These are phyloP conservation scores for Podospora conica DNA, from an alignment of 495 filamentous ascomycete species.

Conservation along the genomic window DNA sequence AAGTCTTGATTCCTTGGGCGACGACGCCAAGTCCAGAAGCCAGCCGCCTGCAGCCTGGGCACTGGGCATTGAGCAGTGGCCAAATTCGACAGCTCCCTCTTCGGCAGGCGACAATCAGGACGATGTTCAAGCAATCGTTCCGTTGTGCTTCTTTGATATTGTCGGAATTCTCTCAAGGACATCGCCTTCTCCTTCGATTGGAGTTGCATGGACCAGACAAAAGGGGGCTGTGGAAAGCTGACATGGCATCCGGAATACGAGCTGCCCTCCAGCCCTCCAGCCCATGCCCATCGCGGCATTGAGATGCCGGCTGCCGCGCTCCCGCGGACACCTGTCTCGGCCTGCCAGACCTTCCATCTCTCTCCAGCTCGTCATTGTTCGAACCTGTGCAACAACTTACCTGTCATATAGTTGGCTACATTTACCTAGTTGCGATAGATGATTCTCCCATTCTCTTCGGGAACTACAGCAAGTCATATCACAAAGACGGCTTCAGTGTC, in stretches of 20 bases:
- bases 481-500: no score
- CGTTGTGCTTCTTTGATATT: not conserved
- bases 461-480: no score
- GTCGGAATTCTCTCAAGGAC: not conserved
- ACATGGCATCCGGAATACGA: not conserved
- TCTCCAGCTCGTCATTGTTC: no score
- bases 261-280: not conserved
- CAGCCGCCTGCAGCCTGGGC: not conserved
- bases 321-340: not conserved
- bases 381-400: no score
- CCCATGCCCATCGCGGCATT: not conserved
- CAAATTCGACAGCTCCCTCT: not conserved
- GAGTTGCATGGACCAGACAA: no score
- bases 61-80: not conserved
- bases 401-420: no score
- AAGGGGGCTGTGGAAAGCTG: not conserved
- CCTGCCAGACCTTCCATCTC: no score
- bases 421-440: no score
- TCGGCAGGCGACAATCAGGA: no score
- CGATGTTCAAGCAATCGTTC: not conserved
- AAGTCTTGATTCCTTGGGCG: not conserved
- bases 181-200: no score
- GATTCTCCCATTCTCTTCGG: no score
- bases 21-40: not conserved
- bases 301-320: not conserved